Evolutionary conservation across 2,329 filamentous ascomycete species (phyloP).

Genomic region (Metarhizium guizhouense): DNA sequence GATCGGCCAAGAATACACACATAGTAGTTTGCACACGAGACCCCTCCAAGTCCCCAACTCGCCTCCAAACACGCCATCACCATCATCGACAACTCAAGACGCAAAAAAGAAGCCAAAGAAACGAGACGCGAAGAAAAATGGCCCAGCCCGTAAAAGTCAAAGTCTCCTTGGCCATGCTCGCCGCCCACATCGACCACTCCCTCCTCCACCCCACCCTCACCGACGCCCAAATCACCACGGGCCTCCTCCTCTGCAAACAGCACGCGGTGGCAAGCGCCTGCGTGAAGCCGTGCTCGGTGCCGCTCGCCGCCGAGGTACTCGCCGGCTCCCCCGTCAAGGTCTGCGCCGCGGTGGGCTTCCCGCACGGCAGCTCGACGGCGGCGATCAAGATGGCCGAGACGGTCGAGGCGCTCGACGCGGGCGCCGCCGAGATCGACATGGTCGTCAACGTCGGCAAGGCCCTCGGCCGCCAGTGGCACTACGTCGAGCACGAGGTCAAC

Average conservation of each 20-base stretch:
- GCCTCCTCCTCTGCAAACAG: conserved; percentile 36
- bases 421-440: too few relatives aligned
- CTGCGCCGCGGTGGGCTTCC: conserved; percentile 53
- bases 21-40: too few relatives aligned
- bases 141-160: background rate
- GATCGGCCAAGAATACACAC: too few relatives aligned
- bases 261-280: conserved; percentile 47
- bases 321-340: conserved; percentile 38
- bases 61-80: too few relatives aligned
- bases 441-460: conserved; percentile 48
- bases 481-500: conserved; percentile 42
- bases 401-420: too few relatives aligned
- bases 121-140: background rate
- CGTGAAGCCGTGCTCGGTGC: conserved; percentile 47
- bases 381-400: too few relatives aligned
- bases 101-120: too few relatives aligned
- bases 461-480: conserved; percentile 46
- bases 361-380: conserved; percentile 48
- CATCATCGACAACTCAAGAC: too few relatives aligned
- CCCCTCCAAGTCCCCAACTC: too few relatives aligned
- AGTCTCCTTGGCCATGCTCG: conserved; percentile 36
- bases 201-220: conserved; percentile 51
- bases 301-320: conserved; percentile 37
- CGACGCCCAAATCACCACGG: conserved; percentile 40
- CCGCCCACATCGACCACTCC: conserved; percentile 51